A percentile compares a stretch with the other conserved stretches of the same genome.
Evolutionary conservation across 1,284 basidiomycete genomes (phyloP).

Genomic region (Phlebopus sp.): DNA sequence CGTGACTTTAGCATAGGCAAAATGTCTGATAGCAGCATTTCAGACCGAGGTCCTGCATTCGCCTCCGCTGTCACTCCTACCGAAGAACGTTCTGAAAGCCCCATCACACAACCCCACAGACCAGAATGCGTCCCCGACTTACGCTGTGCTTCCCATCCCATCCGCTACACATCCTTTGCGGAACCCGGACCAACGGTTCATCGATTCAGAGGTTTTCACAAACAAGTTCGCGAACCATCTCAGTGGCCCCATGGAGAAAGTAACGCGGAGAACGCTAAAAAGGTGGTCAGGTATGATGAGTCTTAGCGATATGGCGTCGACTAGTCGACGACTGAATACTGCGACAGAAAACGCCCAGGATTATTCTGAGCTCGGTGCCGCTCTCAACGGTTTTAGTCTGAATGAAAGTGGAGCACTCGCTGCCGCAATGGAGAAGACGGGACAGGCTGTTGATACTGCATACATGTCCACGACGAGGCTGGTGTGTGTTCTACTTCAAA

Average conservation of each 20-base stretch:
- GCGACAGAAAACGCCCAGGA: constrained; percentile 79
- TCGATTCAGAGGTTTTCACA: constrained; percentile 96
- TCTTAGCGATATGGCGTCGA: not conserved
- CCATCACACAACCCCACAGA: constrained; percentile 94
- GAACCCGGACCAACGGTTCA: constrained; percentile 89
- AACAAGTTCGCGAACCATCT: constrained; percentile 94
- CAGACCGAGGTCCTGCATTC: constrained; percentile 90
- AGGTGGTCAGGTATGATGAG: constrained; percentile 79
- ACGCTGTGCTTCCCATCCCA: constrained; percentile 85
- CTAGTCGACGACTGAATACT: constrained; percentile 5
- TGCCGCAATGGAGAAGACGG: constrained; percentile 84
- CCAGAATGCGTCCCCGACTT: constrained; percentile 68
- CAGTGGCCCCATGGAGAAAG: constrained; percentile 91
- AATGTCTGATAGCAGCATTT: constrained; percentile 8
- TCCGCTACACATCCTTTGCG: constrained; percentile 83
- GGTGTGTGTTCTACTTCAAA: constrained; percentile 40
- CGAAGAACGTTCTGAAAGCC: constrained; percentile 94
- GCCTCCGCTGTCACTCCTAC: constrained; percentile 84
- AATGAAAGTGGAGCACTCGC: constrained; percentile 77
- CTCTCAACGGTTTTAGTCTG: constrained; percentile 93
- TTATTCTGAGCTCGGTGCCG: constrained; percentile 92
- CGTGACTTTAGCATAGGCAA: constrained; percentile 1
- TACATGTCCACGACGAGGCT: constrained; percentile 90
- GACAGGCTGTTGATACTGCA: constrained; percentile 93
- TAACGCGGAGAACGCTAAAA: constrained; percentile 88